Percentiles rank a stretch among this genome's conserved stretches.
Conservation (phyloP, 345 rosid genomes). For the Bruguiera gymnorhiza region DNA sequence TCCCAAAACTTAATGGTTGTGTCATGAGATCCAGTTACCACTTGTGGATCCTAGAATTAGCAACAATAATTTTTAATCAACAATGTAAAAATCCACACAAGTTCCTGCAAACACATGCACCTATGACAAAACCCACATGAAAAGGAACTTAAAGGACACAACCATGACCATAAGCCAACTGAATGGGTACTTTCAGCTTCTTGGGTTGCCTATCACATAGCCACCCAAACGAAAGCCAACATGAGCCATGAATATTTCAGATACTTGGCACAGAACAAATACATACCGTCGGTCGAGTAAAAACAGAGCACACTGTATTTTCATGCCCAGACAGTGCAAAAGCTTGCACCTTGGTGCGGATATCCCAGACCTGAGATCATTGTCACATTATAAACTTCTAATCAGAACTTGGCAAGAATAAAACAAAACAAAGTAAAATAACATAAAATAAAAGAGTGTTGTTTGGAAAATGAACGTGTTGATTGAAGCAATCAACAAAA, state of each 20-base stretch:
- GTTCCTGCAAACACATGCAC: too few relatives aligned
- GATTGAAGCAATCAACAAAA: neutral
- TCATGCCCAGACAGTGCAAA: slow-evolving; percentile 96
- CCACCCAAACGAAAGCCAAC: too few relatives aligned
- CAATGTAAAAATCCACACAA: neutral
- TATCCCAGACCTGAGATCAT: slow-evolving; percentile 83
- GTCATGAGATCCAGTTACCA: slow-evolving; percentile 98
- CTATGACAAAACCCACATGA: neutral
- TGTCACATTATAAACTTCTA: slow-evolving; percentile 11
- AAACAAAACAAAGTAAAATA: slow-evolving; percentile 13
- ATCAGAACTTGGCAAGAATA: neutral
- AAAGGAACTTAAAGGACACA: neutral
- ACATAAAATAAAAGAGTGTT: neutral
- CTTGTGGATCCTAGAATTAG: slow-evolving; percentile 87
- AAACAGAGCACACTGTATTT: slow-evolving; percentile 94
- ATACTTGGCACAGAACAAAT: neutral
- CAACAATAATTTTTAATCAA: slow-evolving; percentile 12
- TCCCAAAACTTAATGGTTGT: slow-evolving; percentile 96
- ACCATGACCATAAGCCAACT: neutral
- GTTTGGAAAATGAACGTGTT: neutral
- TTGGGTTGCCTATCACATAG: neutral
- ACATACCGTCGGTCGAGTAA: slow-evolving; percentile 82
- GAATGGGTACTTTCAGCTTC: neutral
- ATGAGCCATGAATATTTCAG: neutral
- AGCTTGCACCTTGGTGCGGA: slow-evolving; percentile 93